Evolutionary conservation across 2,329 filamentous ascomycete species (phyloP).

Genomic region (Fusarium odoratissimum): DNA sequence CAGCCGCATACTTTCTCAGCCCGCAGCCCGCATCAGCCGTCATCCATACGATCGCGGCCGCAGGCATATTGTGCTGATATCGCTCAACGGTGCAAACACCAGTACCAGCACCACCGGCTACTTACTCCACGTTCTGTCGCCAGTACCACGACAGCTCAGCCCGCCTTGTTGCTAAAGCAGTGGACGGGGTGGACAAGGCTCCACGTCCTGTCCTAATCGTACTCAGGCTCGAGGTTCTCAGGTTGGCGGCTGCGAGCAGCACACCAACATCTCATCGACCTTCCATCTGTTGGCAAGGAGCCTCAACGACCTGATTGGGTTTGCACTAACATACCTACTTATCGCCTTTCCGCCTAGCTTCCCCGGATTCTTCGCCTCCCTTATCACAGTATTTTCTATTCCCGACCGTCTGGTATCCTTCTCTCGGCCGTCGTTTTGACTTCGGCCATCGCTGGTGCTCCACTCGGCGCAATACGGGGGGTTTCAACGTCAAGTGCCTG

Average conservation of each 20-base stretch:
- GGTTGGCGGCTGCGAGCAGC: slow-evolving; percentile 35
- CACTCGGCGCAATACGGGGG: slow-evolving; percentile 45
- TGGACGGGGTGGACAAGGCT: slow-evolving; percentile 34
- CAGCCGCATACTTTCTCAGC: slow-evolving; percentile 45
- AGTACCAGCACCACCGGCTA: slow-evolving; percentile 21
- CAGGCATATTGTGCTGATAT: slow-evolving; percentile 42
- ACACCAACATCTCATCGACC: slow-evolving; percentile 39
- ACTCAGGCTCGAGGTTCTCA: slow-evolving; percentile 28
- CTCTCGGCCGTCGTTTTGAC: slow-evolving; percentile 36
- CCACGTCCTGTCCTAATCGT: slow-evolving; percentile 31
- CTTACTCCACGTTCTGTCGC: slow-evolving; percentile 28
- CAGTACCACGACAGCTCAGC: slow-evolving; percentile 43
- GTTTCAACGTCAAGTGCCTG: slow-evolving; percentile 44
- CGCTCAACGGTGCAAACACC: slow-evolving; percentile 36
- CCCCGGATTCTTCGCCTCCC: slow-evolving; percentile 36
- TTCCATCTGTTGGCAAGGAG: slow-evolving; percentile 29
- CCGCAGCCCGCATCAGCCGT: slow-evolving; percentile 45
- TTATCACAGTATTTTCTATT: slow-evolving; percentile 37
- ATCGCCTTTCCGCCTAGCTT: slow-evolving; percentile 44
- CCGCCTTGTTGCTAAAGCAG: slow-evolving; percentile 28
- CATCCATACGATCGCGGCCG: slow-evolving; percentile 47
- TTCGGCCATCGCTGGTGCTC: slow-evolving; percentile 42
- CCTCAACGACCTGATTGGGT: slow-evolving; percentile 32
- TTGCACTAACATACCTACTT: slow-evolving; percentile 34
- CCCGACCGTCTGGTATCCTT: slow-evolving; percentile 40